Percentiles rank a stretch among this genome's conserved stretches.
These are phyloP conservation scores for Amanita pseudoporphyria DNA, from an alignment of 768 basidiomycete species.

Conservation along the genomic window DNA sequence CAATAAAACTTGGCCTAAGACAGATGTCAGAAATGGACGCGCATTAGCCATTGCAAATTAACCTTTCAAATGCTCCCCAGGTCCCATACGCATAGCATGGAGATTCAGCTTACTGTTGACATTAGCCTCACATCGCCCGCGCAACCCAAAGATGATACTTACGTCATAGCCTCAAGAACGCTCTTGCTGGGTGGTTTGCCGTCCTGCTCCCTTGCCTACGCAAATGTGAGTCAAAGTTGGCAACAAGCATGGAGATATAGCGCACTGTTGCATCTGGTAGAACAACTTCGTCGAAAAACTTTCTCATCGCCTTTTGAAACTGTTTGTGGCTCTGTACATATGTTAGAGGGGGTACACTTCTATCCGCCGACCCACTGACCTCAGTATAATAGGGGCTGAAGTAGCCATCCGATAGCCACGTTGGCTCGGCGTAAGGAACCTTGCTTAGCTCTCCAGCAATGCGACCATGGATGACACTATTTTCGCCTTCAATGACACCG, in stretches of 20 bases:
- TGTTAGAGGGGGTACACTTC: conserved; percentile 19
- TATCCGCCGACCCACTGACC: conserved; percentile 27
- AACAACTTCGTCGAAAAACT: conserved; percentile 66
- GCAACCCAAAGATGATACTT: conserved; percentile 17
- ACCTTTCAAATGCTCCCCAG: conserved; percentile 77
- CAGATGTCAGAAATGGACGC: neutral
- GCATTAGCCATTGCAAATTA: neutral
- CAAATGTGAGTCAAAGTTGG: conserved; percentile 23
- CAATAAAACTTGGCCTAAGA: conserved; percentile 58
- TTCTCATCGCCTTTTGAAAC: conserved; percentile 55
- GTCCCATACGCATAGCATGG: conserved; percentile 90
- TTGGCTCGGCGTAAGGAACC: conserved; percentile 89
- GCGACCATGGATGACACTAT: conserved; percentile 45
- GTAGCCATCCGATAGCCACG: conserved; percentile 62
- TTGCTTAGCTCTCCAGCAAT: conserved; percentile 57
- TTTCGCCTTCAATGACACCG: conserved; percentile 63
- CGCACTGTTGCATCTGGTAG: conserved; percentile 41
- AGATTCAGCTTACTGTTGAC: conserved; percentile 48
- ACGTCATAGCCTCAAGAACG: conserved; percentile 71
- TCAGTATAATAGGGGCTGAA: conserved; percentile 72
- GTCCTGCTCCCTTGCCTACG: conserved; percentile 69
- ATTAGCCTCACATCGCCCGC: conserved; percentile 39
- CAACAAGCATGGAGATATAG: neutral
- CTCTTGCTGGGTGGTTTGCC: conserved; percentile 78
- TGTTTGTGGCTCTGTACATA: conserved; percentile 44